These are phyloP conservation scores for Rostrohypoxylon terebratum DNA, from an alignment of 495 filamentous ascomycete genomes.

Conservation along the genomic window DNA sequence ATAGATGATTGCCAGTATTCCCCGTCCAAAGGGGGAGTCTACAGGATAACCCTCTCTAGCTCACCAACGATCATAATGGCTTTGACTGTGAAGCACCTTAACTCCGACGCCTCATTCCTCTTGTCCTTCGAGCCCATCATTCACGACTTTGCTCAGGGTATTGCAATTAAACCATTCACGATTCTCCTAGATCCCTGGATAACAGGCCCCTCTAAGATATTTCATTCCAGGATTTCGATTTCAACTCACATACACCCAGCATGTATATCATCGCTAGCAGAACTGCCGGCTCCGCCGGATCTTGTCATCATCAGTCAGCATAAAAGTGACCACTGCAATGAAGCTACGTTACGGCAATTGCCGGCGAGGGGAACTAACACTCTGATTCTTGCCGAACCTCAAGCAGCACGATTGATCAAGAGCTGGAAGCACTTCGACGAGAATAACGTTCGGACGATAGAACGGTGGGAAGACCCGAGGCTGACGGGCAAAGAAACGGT, in stretches of 20 bases:
- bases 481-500: slow-evolving; percentile 54
- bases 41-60: slow-evolving; percentile 8
- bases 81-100: slow-evolving; percentile 72
- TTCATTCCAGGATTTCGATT: slow-evolving; percentile 71
- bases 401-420: slow-evolving; percentile 69
- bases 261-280: slow-evolving; percentile 68
- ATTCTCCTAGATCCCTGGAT: slow-evolving; percentile 81
- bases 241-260: slow-evolving; percentile 64
- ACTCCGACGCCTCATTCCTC: slow-evolving; percentile 77
- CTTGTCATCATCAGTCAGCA: slow-evolving; percentile 76
- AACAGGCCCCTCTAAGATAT: slow-evolving; percentile 68
- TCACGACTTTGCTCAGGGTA: slow-evolving; percentile 43
- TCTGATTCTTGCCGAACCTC: slow-evolving; percentile 72
- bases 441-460: slow-evolving; percentile 63
- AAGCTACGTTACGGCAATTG: slow-evolving; percentile 73
- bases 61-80: slow-evolving; percentile 62
- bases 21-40: slow-evolving; percentile 30
- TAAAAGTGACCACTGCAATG: slow-evolving; percentile 77
- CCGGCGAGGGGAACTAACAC: slow-evolving; percentile 63
- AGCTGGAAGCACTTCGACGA: slow-evolving; percentile 74
- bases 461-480: slow-evolving; percentile 64
- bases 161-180: slow-evolving; percentile 63
- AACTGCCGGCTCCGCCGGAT: slow-evolving; percentile 69
- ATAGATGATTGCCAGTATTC: slow-evolving; percentile 27
- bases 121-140: slow-evolving; percentile 69